Base-by-base conservation (phyloP, 106 monocot species). In the Dendrobium officinale region DNA sequence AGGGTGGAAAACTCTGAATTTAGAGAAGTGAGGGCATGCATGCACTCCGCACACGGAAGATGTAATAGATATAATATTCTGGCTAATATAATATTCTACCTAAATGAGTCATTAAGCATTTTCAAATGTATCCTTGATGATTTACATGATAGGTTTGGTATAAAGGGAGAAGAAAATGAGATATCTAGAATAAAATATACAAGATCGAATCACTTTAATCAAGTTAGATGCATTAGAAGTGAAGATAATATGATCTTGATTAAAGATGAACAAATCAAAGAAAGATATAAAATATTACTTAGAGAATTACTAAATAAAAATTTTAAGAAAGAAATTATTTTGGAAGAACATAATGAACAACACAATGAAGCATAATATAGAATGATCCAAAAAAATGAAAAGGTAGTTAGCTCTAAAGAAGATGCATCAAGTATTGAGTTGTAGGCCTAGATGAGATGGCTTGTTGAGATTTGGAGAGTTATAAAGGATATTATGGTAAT, bases 11-110 rank as follows among this genome's bases (percentile, higher is more conserved):
- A 70, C 15, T 37, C 13, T 70, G 13, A 70, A 33, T 70, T 16
- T 37, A 70, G 37, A 70, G 13, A 70, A 70, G 13, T 70, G 70
- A 70, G 70, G 70, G 37, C 70, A 37, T 70, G 70, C 37, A 37
- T 70, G 29, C 70, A 70, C 13, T 61, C 70, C 7, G 29, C 7
- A 4, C 13, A 13, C 37, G 70, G 10, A 15, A 13, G 70, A 37
- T 4, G 33, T 37, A 13, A 51, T 51, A 10, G 13, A 51, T 51
- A 15, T 13, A 15, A 70, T 3, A 70, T 70, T 70, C 33, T 70
- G 37, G 1, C 70, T 31, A 37, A 51, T 51, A 15, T 13, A 15
- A 70, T 3, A 70, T 70, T 70, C 33, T 70, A 70, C 10, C 70
- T 15, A 37, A 70, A 70, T 70, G 70, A 33, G 37, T 26, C n/a